Percentiles rank a stretch among this genome's conserved stretches.
These are phyloP conservation scores for Cynara cardunculus DNA, from an alignment of 129 eudicot genomes.

Conservation along the genomic window DNA sequence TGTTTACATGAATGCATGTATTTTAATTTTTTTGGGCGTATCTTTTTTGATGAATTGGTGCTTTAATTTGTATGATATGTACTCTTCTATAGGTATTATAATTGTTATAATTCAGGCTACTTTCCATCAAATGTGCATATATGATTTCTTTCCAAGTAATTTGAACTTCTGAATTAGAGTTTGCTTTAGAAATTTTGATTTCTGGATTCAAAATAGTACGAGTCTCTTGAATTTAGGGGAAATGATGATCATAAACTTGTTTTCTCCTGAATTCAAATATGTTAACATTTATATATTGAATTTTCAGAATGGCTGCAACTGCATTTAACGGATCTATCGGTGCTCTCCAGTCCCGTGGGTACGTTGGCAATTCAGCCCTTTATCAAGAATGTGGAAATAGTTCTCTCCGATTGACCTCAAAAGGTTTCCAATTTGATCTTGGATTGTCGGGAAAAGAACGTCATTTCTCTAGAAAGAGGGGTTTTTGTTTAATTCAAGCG, in stretches of 20 bases:
- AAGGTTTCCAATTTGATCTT: conserved; percentile 35
- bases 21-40: neutral
- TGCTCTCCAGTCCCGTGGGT: conserved; percentile 45
- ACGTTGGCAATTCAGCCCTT: conserved; percentile 35
- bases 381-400: conserved; percentile 37
- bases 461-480: conserved; percentile 34
- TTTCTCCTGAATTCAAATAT: neutral
- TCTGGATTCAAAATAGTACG: too few species aligned
- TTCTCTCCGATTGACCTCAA: conserved; percentile 42
- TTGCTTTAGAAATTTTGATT: too few species aligned
- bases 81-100: neutral
- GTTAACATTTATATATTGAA: neutral
- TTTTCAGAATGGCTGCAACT: conserved; percentile 79
- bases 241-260: neutral
- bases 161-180: neutral
- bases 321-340: conserved; percentile 53
- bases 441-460: conserved; percentile 33
- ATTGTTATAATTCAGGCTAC: neutral
- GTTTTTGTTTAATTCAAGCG: conserved; percentile 48
- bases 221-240: neutral
- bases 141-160: neutral
- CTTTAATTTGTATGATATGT: conserved; percentile 1
- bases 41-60: conserved; percentile 4
- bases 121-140: neutral
- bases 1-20: conserved; percentile 8